phyloP scores from a whole-genome alignment of 257 asterid genomes.

The Cordia subcordata region DNA sequence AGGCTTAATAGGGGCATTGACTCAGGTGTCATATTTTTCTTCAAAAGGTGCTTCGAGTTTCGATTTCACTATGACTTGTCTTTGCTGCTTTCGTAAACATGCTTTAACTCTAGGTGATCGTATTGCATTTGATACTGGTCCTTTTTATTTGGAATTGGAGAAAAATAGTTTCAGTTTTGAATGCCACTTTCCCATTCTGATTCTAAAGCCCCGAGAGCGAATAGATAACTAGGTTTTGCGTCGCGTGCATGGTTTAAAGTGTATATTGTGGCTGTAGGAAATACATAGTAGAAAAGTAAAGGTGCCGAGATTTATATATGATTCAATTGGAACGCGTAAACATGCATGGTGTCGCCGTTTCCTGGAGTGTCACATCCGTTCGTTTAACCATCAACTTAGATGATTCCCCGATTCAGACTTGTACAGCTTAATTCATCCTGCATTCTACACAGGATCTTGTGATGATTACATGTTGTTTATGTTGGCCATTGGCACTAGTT shows the following conservation, averaged over 20 bases:
- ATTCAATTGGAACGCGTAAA: neutral
- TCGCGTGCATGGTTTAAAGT: neutral
- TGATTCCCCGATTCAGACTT: too few species aligned
- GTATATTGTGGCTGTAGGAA: neutral
- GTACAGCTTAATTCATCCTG: too few species aligned
- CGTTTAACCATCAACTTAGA: too few species aligned
- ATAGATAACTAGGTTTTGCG: neutral
- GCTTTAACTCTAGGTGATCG: too few species aligned
- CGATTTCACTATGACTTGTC: neutral
- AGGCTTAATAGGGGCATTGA: constrained; percentile 35
- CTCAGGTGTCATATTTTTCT: constrained; percentile 44
- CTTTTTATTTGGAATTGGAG: neutral
- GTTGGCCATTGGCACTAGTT: neutral
- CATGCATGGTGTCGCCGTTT: neutral
- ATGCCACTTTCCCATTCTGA: neutral
- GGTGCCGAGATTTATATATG: neutral
- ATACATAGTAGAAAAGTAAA: neutral
- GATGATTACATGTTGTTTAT: neutral
- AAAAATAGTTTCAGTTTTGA: too few species aligned
- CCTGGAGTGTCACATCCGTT: too few species aligned
- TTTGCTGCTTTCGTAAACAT: neutral
- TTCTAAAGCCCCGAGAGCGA: too few species aligned
- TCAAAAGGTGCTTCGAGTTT: constrained; percentile 27
- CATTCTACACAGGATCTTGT: too few species aligned
- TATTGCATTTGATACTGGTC: neutral